phyloP scores from a whole-genome alignment of 2,329 filamentous ascomycete species.

The Pleurostoma richardsiae region DNA sequence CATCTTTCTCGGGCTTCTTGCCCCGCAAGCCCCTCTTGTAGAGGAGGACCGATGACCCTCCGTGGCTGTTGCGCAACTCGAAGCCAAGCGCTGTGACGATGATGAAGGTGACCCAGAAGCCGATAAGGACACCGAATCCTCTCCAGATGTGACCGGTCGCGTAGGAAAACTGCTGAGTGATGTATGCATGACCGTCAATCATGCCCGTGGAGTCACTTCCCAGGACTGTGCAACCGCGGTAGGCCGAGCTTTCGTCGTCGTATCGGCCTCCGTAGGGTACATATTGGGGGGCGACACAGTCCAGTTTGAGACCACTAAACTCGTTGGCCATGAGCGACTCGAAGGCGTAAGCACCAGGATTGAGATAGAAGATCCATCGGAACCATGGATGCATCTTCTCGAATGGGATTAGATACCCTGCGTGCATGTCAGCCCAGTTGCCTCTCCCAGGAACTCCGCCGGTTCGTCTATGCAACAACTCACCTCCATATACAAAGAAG shows the following conservation, averaged over 20 bases:
- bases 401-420: constrained; percentile 41
- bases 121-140: not conserved
- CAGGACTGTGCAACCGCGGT: not conserved
- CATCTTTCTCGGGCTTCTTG: not conserved
- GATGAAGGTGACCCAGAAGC: not conserved
- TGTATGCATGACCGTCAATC: not conserved
- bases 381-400: constrained; percentile 37
- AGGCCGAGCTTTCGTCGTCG: constrained; percentile 16
- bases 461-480: constrained; percentile 19
- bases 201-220: not conserved
- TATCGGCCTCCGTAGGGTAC: constrained; percentile 44
- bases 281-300: constrained; percentile 53
- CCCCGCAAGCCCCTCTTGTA: not conserved
- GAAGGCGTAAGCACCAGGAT: constrained; percentile 53
- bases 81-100: not conserved
- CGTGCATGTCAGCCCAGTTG: constrained; percentile 47
- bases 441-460: no score
- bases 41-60: not conserved
- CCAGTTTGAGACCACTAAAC: constrained; percentile 48
- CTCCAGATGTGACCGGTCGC: not conserved
- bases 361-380: constrained; percentile 55
- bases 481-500: constrained; percentile 21
- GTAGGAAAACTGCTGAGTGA: not conserved
- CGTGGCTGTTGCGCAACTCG: not conserved
- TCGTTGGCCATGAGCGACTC: constrained; percentile 66